Evolutionary conservation across 2,329 filamentous ascomycete genomes (phyloP).

Genomic region (Purpureocillium takamizusanense): DNA sequence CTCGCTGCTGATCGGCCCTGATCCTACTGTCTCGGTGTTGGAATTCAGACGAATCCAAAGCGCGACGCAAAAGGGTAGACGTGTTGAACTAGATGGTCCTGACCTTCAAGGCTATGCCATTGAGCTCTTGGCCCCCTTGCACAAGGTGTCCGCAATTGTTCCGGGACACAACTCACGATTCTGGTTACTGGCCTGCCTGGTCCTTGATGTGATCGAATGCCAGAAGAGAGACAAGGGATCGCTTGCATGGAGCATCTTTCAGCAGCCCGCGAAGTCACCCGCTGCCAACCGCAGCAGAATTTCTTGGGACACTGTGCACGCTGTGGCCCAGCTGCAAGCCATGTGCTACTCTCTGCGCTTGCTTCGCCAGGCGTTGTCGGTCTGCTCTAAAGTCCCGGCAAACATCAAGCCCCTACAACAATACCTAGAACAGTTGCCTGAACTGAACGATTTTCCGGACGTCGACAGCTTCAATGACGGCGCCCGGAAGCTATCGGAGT

Average conservation of each 20-base stretch:
- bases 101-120: slow-evolving; percentile 10
- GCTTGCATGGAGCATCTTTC: background rate
- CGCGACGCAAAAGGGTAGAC: slow-evolving; percentile 17
- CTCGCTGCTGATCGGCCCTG: slow-evolving; percentile 28
- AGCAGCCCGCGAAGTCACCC: background rate
- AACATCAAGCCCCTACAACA: slow-evolving; percentile 7
- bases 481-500: no score
- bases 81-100: background rate
- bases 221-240: slow-evolving; percentile 16
- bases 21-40: slow-evolving; percentile 12
- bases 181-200: slow-evolving; percentile 18
- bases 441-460: no score
- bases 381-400: slow-evolving; percentile 3
- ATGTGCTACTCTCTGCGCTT: slow-evolving; percentile 52
- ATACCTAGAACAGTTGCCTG: background rate
- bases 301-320: slow-evolving; percentile 52
- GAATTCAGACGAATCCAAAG: slow-evolving; percentile 28
- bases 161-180: slow-evolving; percentile 1
- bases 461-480: no score
- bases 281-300: background rate
- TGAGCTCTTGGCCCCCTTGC: slow-evolving; percentile 12
- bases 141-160: slow-evolving; percentile 2
- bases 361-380: slow-evolving; percentile 26
- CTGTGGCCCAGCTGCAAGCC: slow-evolving; percentile 51
- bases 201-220: slow-evolving; percentile 19